Percentiles rank a stretch among this genome's conserved stretches.
Evolutionary conservation across 495 filamentous ascomycete genomes (phyloP).

Genomic region (Trichoderma erinaceum): DNA sequence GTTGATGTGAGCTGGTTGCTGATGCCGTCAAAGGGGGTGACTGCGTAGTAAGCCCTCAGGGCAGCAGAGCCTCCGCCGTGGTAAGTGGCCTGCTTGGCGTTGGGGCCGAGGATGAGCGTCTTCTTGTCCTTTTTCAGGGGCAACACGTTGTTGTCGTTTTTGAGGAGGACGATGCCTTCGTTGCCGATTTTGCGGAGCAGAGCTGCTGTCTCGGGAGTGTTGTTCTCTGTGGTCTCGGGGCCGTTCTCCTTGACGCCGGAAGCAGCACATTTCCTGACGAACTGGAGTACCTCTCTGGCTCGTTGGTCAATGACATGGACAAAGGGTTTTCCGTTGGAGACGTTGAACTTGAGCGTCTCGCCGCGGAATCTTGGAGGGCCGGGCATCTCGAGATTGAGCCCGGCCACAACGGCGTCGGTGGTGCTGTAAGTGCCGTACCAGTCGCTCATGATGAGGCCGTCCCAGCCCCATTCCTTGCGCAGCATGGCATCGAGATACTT

Average conservation of each 20-base stretch:
- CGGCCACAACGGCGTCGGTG: slow-evolving; percentile 59
- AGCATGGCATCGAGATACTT: slow-evolving; percentile 57
- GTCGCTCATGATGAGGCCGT: slow-evolving; percentile 65
- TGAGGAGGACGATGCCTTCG: slow-evolving; percentile 66
- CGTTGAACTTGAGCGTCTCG: slow-evolving; percentile 51
- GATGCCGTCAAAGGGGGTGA: slow-evolving; percentile 65
- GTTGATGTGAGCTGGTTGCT: slow-evolving; percentile 37
- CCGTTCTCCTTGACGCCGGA: slow-evolving; percentile 50
- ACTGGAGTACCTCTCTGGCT: slow-evolving; percentile 55
- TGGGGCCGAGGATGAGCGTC: slow-evolving; percentile 57
- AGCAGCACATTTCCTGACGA: slow-evolving; percentile 52
- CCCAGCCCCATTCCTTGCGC: slow-evolving; percentile 65
- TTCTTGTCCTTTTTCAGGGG: slow-evolving; percentile 60
- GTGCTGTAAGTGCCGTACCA: slow-evolving; percentile 70
- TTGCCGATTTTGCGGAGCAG: slow-evolving; percentile 58
- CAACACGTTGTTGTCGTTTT: slow-evolving; percentile 61
- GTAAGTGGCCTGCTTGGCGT: slow-evolving; percentile 61
- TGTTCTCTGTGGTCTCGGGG: slow-evolving; percentile 28
- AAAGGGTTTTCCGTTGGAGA: slow-evolving; percentile 51
- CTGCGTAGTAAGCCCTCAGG: slow-evolving; percentile 59
- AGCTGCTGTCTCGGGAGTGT: slow-evolving; percentile 40
- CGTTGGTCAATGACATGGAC: slow-evolving; percentile 55
- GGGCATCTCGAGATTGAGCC: slow-evolving; percentile 71
- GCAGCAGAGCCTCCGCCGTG: slow-evolving; percentile 67
- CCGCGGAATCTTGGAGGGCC: slow-evolving; percentile 62